A percentile compares a stretch with the other conserved stretches of the same genome.
Evolutionary conservation across 2,329 filamentous ascomycete genomes (phyloP).

Genomic region (Epicoccum sorghinum): DNA sequence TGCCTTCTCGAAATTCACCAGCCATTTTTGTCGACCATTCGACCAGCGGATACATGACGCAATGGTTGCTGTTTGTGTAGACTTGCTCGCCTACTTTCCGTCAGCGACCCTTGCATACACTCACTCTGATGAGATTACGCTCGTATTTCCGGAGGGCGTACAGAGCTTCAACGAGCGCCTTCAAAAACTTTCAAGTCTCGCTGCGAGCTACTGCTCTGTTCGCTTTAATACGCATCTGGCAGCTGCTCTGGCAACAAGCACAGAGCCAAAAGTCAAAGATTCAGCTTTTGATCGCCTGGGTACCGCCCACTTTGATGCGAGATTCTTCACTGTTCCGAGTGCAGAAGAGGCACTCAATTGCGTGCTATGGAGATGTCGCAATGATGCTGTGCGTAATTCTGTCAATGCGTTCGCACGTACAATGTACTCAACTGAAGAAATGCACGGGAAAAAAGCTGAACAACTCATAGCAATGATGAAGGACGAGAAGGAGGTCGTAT

Average conservation of each 20-base stretch:
- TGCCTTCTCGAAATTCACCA: slow-evolving; percentile 39
- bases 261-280: slow-evolving; percentile 28
- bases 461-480: slow-evolving; percentile 35
- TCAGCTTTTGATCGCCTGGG: slow-evolving; percentile 21
- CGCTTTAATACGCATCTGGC: slow-evolving; percentile 34
- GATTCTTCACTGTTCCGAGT: slow-evolving; percentile 34
- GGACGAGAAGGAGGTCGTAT: slow-evolving; percentile 29
- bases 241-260: slow-evolving; percentile 14
- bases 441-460: slow-evolving; percentile 32
- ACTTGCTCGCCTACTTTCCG: slow-evolving; percentile 36
- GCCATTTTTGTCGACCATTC: slow-evolving; percentile 36
- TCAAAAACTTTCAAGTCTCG: slow-evolving; percentile 39
- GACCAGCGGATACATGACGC: slow-evolving; percentile 41
- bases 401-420: slow-evolving; percentile 37
- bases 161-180: slow-evolving; percentile 37
- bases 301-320: slow-evolving; percentile 38
- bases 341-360: slow-evolving; percentile 38
- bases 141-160: slow-evolving; percentile 38
- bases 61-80: slow-evolving; percentile 33
- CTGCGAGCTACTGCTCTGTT: slow-evolving; percentile 37
- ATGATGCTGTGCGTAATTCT: slow-evolving; percentile 39
- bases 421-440: slow-evolving; percentile 29
- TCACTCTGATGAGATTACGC: slow-evolving; percentile 43
- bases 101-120: slow-evolving; percentile 41
- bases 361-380: slow-evolving; percentile 40